A percentile compares a stretch with the other conserved stretches of the same genome.
Conservation (phyloP, 768 basidiomycete species). For the Podaxis sp. region DNA sequence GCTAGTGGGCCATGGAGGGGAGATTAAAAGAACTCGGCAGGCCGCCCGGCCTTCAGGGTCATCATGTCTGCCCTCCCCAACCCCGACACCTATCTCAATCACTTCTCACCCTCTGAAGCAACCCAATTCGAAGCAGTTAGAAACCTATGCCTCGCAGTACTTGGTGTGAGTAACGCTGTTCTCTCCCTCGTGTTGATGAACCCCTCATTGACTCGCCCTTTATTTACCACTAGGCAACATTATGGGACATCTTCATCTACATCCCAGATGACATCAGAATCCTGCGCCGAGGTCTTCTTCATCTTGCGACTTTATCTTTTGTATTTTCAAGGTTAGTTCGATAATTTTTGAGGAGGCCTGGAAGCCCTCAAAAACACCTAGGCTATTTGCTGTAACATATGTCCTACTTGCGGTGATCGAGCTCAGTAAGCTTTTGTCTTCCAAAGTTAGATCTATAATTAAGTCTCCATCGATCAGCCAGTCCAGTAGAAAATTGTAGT, state of each 20-base stretch:
- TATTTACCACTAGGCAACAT: neutral
- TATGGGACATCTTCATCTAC: constrained; percentile 12
- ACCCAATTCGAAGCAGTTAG: neutral
- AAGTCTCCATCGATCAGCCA: neutral
- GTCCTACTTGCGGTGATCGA: neutral
- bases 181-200: neutral
- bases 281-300: neutral
- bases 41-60: neutral
- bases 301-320: neutral
- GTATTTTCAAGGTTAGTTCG: neutral
- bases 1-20: no score
- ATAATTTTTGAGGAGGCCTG: neutral
- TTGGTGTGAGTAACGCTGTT: neutral
- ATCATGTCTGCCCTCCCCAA: neutral
- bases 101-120: neutral
- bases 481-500: neutral
- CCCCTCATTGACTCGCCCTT: neutral
- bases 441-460: neutral
- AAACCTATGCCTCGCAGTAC: constrained; percentile 5
- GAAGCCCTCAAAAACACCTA: neutral
- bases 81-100: constrained; percentile 4
- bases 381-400: constrained; percentile 1
- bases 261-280: constrained; percentile 9
- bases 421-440: neutral
- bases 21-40: no score